Evolutionary conservation across 164 flowering plant species (phyloP).

Genomic region (Santalum album): DNA sequence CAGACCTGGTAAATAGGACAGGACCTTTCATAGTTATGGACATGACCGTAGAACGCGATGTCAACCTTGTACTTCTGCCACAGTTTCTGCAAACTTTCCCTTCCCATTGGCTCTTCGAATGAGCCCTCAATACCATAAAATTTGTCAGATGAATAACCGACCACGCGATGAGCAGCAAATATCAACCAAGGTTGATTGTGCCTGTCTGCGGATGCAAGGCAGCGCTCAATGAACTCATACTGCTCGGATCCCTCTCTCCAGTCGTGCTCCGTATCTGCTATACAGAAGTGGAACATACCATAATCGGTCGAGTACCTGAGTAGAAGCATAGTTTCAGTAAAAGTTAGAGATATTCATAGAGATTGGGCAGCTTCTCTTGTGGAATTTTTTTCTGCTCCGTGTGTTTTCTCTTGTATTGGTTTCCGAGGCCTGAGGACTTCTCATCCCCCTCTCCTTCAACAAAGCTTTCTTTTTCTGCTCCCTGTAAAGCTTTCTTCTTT

Average conservation of each 20-base stretch:
- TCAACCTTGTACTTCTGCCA: slow-evolving; percentile 91
- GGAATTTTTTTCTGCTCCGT: too few relatives aligned
- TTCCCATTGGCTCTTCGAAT: slow-evolving; percentile 78
- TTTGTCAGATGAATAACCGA: slow-evolving; percentile 60
- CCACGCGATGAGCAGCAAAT: slow-evolving; percentile 71
- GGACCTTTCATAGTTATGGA: slow-evolving; percentile 82
- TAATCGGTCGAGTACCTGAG: slow-evolving; percentile 73
- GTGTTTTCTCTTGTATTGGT: too few relatives aligned
- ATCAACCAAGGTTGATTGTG: slow-evolving; percentile 84
- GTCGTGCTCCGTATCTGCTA: slow-evolving; percentile 80
- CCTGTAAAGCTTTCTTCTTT: too few relatives aligned
- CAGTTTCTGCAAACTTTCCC: slow-evolving; percentile 66
- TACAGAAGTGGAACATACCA: slow-evolving; percentile 84
- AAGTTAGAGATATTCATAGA: too few relatives aligned
- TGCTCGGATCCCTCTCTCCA: slow-evolving; percentile 91
- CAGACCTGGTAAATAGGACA: slow-evolving; percentile 75
- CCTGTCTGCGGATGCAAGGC: slow-evolving; percentile 73
- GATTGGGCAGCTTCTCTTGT: too few relatives aligned
- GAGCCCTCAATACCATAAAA: slow-evolving; percentile 55
- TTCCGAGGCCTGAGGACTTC: too few relatives aligned
- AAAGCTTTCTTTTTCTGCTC: too few relatives aligned
- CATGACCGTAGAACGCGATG: slow-evolving; percentile 78
- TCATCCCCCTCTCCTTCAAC: too few relatives aligned
- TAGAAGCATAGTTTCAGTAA: background rate
- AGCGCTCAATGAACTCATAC: slow-evolving; percentile 56